phyloP scores from a whole-genome alignment of 1,139 yeast genomes.

The Saccharomyces pastorianus region DNA sequence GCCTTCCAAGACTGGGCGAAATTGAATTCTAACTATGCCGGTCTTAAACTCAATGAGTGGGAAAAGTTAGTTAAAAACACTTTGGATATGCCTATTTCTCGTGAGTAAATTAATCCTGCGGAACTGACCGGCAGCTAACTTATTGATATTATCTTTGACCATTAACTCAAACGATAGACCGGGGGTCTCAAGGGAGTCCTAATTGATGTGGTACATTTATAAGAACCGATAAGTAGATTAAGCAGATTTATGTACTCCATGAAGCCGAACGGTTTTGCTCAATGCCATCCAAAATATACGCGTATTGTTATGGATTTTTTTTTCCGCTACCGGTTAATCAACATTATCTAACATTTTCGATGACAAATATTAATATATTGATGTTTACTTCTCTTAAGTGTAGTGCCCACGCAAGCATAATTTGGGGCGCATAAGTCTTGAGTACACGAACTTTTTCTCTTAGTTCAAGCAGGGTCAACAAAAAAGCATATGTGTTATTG shows the following conservation, averaged over 20 bases:
- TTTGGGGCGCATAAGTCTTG: background rate
- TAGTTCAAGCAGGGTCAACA: background rate
- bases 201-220: no score
- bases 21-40: constrained; percentile 53
- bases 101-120: background rate
- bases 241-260: background rate
- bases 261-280: background rate
- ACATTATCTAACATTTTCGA: background rate
- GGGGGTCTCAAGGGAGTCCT: background rate
- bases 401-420: background rate
- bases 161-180: background rate
- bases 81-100: constrained; percentile 50
- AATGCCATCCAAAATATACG: background rate
- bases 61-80: constrained; percentile 46
- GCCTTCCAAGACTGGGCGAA: constrained; percentile 66
- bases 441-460: background rate
- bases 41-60: constrained; percentile 54
- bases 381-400: no score
- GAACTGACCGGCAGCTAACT: background rate
- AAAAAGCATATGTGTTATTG: background rate
- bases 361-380: background rate
- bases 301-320: background rate
- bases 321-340: background rate
- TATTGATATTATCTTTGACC: background rate
- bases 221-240: no score